phyloP scores from a whole-genome alignment of 208 protist genomes.

The Zelonia costaricensis region DNA sequence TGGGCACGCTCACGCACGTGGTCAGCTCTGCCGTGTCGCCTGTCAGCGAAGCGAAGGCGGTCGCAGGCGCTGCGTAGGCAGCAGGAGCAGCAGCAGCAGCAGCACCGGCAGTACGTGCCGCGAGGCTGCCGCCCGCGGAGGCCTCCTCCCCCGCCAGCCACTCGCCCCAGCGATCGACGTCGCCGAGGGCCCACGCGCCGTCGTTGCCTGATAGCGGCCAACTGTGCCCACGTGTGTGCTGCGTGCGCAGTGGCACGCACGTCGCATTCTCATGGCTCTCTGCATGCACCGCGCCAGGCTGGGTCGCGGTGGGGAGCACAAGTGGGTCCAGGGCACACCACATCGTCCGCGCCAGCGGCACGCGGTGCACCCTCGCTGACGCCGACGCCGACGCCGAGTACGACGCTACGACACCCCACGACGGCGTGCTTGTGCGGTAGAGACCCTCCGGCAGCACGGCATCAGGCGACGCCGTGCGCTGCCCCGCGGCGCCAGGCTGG shows the following conservation, averaged over 20 bases:
- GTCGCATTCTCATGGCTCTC: no score
- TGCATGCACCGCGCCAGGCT: no score
- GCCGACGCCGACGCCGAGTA: neutral
- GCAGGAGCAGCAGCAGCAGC: no score
- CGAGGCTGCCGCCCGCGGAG: no score
- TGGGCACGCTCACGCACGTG: neutral
- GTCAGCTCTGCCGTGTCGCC: no score
- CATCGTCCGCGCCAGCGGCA: conserved; percentile 11
- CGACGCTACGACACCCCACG: conserved; percentile 2
- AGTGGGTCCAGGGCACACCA: conserved; percentile 20
- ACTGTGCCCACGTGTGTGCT: neutral
- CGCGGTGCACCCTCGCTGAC: neutral
- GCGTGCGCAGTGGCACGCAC: neutral
- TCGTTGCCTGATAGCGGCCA: neutral
- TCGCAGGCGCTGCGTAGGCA: no score
- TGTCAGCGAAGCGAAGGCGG: no score
- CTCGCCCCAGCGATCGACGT: neutral
- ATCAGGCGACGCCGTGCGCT: no score
- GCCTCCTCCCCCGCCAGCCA: neutral
- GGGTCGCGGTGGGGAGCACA: no score
- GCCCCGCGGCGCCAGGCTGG: neutral
- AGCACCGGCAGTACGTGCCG: no score
- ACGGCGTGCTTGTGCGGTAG: conserved; percentile 5
- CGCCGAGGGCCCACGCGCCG: neutral
- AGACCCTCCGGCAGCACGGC: conserved; percentile 5